Evolutionary conservation across 1,284 basidiomycete species (phyloP).

Genomic region (Phellopilus nigrolimitatus): DNA sequence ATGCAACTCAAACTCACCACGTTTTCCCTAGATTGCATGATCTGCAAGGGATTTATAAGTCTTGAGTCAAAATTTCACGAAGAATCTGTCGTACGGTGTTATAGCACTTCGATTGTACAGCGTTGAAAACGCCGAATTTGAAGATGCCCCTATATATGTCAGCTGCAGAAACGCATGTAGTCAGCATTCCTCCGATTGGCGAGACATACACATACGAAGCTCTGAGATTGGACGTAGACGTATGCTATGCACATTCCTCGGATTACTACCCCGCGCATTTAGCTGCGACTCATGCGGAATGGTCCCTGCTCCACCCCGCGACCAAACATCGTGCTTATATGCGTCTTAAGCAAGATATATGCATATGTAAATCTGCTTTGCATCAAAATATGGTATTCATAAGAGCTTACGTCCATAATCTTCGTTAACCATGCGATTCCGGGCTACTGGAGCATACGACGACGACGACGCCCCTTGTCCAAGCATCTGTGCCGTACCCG

Average conservation of each 20-base stretch:
- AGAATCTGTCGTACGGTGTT: conserved; percentile 54
- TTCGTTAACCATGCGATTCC: neutral
- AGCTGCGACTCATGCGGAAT: neutral
- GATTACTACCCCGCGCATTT: conserved; percentile 23
- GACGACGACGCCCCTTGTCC: neutral
- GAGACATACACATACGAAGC: conserved; percentile 49
- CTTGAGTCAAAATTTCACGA: conserved; percentile 7
- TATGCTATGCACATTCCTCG: conserved; percentile 41
- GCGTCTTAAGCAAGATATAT: conserved; percentile 5
- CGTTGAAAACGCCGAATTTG: conserved; percentile 87
- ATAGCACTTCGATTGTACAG: conserved; percentile 81
- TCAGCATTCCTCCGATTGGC: conserved; percentile 4
- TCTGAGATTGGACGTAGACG: conserved; percentile 65
- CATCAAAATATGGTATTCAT: too few relatives aligned
- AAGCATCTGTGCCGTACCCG: neutral
- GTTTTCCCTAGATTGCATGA: conserved; percentile 68
- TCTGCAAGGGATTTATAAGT: conserved; percentile 36
- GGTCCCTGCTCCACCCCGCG: neutral
- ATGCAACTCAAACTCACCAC: conserved; percentile 43
- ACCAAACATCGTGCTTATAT: conserved; percentile 10
- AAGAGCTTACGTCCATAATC: neutral
- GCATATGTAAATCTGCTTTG: too few relatives aligned
- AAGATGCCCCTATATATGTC: conserved; percentile 78
- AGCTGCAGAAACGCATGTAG: conserved; percentile 42
- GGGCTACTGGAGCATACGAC: neutral